Conservation (phyloP, 129 eudicot genomes). For the Flaveria brownii region DNA sequence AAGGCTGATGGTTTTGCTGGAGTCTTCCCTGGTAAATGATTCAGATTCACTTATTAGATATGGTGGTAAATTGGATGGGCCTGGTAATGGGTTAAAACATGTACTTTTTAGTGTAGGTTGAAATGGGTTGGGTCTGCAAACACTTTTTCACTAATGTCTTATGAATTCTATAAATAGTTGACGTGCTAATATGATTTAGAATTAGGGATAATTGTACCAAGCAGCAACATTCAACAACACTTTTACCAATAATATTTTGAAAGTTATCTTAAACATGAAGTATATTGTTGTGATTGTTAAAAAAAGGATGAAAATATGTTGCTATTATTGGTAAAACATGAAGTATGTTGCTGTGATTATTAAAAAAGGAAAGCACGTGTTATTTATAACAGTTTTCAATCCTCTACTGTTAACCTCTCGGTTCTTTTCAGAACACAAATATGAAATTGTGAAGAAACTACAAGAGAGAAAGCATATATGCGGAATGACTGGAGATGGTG, state of each 20-base stretch:
- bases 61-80: background rate
- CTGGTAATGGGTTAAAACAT: background rate
- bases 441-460: constrained; percentile 86
- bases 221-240: background rate
- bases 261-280: background rate
- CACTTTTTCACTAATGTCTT: background rate
- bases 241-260: background rate
- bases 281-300: background rate
- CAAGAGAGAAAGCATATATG: constrained; percentile 82
- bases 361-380: background rate
- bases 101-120: background rate
- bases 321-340: background rate
- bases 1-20: constrained; percentile 97
- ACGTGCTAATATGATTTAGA: background rate
- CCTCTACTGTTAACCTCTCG: background rate
- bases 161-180: background rate
- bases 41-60: constrained; percentile 1
- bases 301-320: background rate
- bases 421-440: constrained; percentile 67
- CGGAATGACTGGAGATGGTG: constrained; percentile 98
- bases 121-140: background rate
- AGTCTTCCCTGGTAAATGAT: constrained; percentile 74
- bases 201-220: background rate
- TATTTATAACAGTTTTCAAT: background rate
- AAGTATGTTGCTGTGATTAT: background rate